Evolutionary conservation across 2,329 filamentous ascomycete genomes (phyloP).

Genomic region (Ceratocystis diversiconidia): DNA sequence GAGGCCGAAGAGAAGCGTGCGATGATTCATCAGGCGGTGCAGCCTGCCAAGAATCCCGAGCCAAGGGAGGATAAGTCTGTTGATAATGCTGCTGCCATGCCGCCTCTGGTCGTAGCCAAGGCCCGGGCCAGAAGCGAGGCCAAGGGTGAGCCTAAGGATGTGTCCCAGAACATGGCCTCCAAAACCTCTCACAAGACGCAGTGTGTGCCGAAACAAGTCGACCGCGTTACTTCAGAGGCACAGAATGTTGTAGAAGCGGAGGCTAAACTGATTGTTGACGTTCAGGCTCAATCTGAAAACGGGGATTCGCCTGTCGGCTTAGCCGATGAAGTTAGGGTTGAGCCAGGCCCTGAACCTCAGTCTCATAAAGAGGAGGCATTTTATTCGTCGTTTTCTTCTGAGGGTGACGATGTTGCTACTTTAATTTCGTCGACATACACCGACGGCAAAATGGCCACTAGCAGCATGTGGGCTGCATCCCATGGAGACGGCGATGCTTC

Average conservation of each 20-base stretch:
- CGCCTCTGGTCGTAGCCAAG: background rate
- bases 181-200: background rate
- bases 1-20: background rate
- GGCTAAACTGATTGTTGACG: background rate
- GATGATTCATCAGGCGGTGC: background rate
- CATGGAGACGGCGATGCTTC: constrained; percentile 2
- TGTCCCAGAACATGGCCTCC: background rate
- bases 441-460: constrained; percentile 10
- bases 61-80: background rate
- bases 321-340: background rate
- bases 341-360: constrained; percentile 20
- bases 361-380: constrained; percentile 13
- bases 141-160: background rate
- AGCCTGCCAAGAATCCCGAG: background rate
- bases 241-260: background rate
- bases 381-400: constrained; percentile 5
- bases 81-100: background rate
- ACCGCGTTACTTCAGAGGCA: background rate
- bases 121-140: background rate
- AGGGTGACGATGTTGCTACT: constrained; percentile 9
- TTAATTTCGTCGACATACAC: constrained; percentile 12
- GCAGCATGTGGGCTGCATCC: constrained; percentile 10
- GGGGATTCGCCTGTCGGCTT: background rate
- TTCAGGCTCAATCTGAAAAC: background rate
- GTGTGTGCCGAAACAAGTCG: background rate